These are phyloP conservation scores for Fusarium nelsonii DNA, from an alignment of 2,329 filamentous ascomycete species.

Conservation along the genomic window DNA sequence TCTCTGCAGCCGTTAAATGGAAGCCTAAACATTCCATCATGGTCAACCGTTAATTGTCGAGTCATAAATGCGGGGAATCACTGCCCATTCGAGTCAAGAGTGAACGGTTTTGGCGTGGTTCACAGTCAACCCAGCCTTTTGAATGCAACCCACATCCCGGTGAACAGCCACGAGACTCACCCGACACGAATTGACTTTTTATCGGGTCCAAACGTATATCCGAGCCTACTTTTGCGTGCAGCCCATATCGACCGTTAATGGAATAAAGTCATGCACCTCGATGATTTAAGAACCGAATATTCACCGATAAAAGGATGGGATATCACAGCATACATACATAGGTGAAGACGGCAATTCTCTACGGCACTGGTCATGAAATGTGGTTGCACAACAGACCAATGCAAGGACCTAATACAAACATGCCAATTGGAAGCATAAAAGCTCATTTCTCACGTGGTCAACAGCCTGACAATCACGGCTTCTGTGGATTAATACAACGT, in stretches of 20 bases:
- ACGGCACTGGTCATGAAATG: slow-evolving; percentile 10
- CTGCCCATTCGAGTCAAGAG: slow-evolving; percentile 3
- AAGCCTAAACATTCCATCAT: not conserved
- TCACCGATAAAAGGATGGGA: not conserved
- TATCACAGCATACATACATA: not conserved
- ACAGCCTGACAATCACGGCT: not conserved
- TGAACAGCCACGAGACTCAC: slow-evolving; percentile 13
- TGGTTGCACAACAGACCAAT: not conserved
- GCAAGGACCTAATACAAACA: not conserved
- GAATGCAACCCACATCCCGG: slow-evolving; percentile 16
- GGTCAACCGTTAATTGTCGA: not conserved
- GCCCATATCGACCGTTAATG: not conserved
- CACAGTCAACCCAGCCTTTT: not conserved
- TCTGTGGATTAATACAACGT: not conserved
- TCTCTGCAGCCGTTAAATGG: not conserved
- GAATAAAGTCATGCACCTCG: slow-evolving; percentile 10
- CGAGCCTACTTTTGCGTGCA: not conserved
- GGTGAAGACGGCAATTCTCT: slow-evolving; percentile 7
- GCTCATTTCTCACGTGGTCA: not conserved
- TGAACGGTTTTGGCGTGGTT: not conserved
- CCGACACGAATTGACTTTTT: slow-evolving; percentile 5
- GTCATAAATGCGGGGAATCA: slow-evolving; percentile 23
- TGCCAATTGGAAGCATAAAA: not conserved
- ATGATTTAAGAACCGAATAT: slow-evolving; percentile 5
- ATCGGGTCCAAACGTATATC: slow-evolving; percentile 14